Evolutionary conservation across 441 rosid species (phyloP).

Genomic region (Pelargonium australe): DNA sequence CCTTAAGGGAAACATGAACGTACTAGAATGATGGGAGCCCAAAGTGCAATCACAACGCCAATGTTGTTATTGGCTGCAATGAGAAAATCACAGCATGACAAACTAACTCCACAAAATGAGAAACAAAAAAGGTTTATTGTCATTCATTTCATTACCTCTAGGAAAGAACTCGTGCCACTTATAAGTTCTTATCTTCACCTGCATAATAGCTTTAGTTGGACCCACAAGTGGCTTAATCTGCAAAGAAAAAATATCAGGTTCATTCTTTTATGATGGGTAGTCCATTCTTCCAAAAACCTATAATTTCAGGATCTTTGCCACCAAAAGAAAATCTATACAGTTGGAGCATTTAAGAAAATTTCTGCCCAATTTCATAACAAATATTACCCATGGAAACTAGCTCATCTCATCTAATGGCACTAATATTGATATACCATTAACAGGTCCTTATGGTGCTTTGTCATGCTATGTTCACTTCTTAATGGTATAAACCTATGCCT

Average conservation of each 20-base stretch:
- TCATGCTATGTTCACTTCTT: too few relatives aligned
- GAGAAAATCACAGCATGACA: conserved; percentile 1
- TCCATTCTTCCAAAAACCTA: not conserved
- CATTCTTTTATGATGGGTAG: not conserved
- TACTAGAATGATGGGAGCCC: conserved; percentile 98
- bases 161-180: conserved; percentile 99
- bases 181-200: conserved; percentile 48
- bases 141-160: conserved; percentile 48
- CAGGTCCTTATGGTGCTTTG: not conserved
- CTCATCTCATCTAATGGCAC: not conserved
- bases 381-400: not conserved
- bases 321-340: not conserved
- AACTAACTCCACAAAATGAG: not conserved
- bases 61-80: conserved; percentile 92
- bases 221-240: conserved; percentile 95
- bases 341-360: not conserved
- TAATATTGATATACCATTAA: not conserved
- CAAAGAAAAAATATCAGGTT: conserved; percentile 18
- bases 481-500: not conserved
- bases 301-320: not conserved
- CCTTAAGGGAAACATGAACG: conserved; percentile 16
- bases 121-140: not conserved
- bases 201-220: conserved; percentile 85
- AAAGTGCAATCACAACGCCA: conserved; percentile 87
- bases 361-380: not conserved